phyloP scores from a whole-genome alignment of 495 filamentous ascomycete species.

The Hypoxylon subgilvum region DNA sequence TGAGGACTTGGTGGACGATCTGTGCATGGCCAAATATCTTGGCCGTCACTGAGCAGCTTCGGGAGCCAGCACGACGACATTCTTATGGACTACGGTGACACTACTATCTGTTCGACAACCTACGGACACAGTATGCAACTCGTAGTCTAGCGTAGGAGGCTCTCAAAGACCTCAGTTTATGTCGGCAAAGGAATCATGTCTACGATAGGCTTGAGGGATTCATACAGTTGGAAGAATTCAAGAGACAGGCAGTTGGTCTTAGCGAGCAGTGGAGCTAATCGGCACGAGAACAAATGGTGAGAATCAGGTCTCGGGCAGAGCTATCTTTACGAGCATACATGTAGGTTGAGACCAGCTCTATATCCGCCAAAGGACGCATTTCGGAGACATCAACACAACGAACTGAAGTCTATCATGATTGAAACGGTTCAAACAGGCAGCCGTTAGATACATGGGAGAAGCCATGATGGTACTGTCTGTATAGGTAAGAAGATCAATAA shows the following conservation, averaged over 20 bases:
- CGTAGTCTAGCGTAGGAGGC: background rate
- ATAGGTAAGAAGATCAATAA: background rate
- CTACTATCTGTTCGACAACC: too few relatives aligned
- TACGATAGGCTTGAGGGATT: conserved; percentile 3
- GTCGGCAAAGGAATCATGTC: conserved; percentile 4
- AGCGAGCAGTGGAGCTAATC: background rate
- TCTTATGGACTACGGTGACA: conserved; percentile 8
- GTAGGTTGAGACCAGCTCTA: background rate
- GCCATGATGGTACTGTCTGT: background rate
- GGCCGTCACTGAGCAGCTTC: background rate
- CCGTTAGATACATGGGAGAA: background rate
- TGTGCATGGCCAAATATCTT: background rate
- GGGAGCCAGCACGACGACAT: background rate
- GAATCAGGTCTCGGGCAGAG: conserved; percentile 7
- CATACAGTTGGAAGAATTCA: conserved; percentile 1
- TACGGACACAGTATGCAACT: too few relatives aligned
- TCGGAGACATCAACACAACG: background rate
- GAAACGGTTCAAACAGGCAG: background rate
- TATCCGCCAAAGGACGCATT: conserved; percentile 3
- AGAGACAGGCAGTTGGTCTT: conserved; percentile 10
- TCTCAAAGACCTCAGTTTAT: background rate
- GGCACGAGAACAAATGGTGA: background rate
- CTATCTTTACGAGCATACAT: background rate
- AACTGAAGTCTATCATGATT: background rate
- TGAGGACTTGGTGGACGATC: background rate